Evolutionary conservation across 164 flowering plant genomes (phyloP).

Genomic region (Tinospora cordifolia): DNA sequence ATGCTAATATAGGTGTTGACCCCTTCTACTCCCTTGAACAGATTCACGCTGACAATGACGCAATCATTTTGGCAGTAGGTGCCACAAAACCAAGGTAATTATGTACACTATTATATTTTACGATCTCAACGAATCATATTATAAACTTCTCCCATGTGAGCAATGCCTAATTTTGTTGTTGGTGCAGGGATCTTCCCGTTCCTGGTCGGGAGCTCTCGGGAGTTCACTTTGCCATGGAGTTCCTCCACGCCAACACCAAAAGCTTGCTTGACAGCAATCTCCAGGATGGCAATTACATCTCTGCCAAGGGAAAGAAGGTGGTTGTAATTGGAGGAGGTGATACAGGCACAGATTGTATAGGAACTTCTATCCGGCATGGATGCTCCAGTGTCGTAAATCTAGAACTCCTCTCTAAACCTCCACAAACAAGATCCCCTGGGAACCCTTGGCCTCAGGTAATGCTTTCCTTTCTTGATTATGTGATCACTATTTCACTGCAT

Average conservation of each 20-base stretch:
- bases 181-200: conserved; percentile 87
- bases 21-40: conserved; percentile 61
- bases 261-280: conserved; percentile 93
- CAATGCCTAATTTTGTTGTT: not conserved
- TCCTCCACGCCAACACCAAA: conserved; percentile 93
- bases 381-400: conserved; percentile 69
- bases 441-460: conserved; percentile 99
- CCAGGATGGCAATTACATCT: conserved; percentile 77
- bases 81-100: conserved; percentile 92
- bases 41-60: conserved; percentile 71
- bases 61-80: conserved; percentile 82
- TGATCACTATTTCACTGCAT: not conserved
- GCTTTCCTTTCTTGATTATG: not conserved
- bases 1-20: conserved; percentile 77
- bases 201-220: conserved; percentile 85
- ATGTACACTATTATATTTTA: no score
- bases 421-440: conserved; percentile 71
- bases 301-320: conserved; percentile 94
- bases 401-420: conserved; percentile 91
- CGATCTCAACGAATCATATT: not conserved
- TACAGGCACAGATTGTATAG: conserved; percentile 98
- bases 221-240: conserved; percentile 94
- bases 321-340: conserved; percentile 99
- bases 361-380: conserved; percentile 91
- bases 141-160: not conserved